Evolutionary conservation across 2,329 filamentous ascomycete species (phyloP).

Genomic region (Zymoseptoria crescenta): DNA sequence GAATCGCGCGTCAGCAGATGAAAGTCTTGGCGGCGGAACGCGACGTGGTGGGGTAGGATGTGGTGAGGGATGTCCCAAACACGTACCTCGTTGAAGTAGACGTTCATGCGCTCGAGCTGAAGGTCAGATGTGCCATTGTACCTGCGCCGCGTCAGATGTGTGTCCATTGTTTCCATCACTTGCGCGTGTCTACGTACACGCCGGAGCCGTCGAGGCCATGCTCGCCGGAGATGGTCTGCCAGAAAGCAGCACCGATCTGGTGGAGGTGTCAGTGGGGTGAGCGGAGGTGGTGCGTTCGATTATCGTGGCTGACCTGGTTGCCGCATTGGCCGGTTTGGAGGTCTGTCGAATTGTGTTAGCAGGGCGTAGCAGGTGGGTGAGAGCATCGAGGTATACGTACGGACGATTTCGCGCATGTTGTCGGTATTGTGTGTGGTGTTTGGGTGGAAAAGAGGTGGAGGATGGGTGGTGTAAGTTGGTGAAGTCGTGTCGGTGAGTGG

Average conservation of each 20-base stretch:
- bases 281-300: background rate
- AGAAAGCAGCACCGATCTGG: conserved; percentile 99
- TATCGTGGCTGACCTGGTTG: background rate
- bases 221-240: conserved; percentile 53
- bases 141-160: conserved; percentile 41
- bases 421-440: background rate
- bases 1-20: conserved; percentile 26
- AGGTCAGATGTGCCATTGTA: conserved; percentile 98
- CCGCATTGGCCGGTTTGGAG: background rate
- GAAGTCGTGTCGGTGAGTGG: background rate
- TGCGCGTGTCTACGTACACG: conserved; percentile 59
- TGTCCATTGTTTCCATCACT: background rate
- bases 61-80: background rate
- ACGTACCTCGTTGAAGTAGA: conserved; percentile 91
- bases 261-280: conserved; percentile 32
- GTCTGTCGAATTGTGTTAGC: too few species aligned
- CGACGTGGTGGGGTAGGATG: background rate
- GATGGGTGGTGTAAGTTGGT: too few species aligned
- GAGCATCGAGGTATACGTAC: background rate
- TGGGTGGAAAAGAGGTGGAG: too few species aligned
- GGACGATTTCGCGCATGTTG: background rate
- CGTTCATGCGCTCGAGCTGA: conserved; percentile 99
- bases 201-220: conserved; percentile 97
- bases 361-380: too few species aligned
- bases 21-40: conserved; percentile 6